Conservation (phyloP, 805 yeast species). For the Sugiyamaella smithiae region DNA sequence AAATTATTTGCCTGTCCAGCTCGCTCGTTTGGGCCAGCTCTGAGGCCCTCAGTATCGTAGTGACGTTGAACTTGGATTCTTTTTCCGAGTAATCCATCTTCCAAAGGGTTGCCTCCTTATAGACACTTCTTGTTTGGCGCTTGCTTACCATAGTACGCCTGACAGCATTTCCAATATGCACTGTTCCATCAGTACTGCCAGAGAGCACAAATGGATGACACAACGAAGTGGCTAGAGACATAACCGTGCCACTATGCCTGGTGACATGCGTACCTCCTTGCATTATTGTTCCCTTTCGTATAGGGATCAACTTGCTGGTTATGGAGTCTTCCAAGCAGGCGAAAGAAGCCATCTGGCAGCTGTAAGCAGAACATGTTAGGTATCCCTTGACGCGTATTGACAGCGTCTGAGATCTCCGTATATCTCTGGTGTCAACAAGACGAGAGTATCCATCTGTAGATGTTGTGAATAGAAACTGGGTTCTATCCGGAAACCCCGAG, state of each 20-base stretch:
- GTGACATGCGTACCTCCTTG: constrained; percentile 36
- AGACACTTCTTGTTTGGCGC: constrained; percentile 24
- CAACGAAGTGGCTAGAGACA: constrained; percentile 40
- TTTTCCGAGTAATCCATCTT: constrained; percentile 39
- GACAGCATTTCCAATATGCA: constrained; percentile 42
- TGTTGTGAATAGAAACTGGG: constrained; percentile 36
- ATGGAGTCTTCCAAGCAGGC: constrained; percentile 43
- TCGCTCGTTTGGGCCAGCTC: constrained; percentile 30
- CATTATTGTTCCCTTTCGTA: constrained; percentile 33
- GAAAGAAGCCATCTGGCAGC: constrained; percentile 32
- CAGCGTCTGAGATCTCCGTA: constrained; percentile 20
- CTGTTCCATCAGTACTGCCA: constrained; percentile 51
- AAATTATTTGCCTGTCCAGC: constrained; percentile 28
- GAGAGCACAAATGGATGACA: constrained; percentile 47
- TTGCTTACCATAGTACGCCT: constrained; percentile 31
- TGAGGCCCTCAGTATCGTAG: constrained; percentile 39
- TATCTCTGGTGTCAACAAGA: constrained; percentile 36
- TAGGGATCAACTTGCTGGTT: constrained; percentile 37
- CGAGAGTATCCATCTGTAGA: constrained; percentile 45
- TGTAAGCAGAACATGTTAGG: constrained; percentile 31
- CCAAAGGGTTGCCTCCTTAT: constrained; percentile 30
- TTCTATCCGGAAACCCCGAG: constrained; percentile 37
- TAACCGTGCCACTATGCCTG: constrained; percentile 42
- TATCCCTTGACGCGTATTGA: constrained; percentile 30
- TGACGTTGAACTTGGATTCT: constrained; percentile 42